phyloP scores from a whole-genome alignment of 352 stramenopile species.

The Phytophthora brassicae region DNA sequence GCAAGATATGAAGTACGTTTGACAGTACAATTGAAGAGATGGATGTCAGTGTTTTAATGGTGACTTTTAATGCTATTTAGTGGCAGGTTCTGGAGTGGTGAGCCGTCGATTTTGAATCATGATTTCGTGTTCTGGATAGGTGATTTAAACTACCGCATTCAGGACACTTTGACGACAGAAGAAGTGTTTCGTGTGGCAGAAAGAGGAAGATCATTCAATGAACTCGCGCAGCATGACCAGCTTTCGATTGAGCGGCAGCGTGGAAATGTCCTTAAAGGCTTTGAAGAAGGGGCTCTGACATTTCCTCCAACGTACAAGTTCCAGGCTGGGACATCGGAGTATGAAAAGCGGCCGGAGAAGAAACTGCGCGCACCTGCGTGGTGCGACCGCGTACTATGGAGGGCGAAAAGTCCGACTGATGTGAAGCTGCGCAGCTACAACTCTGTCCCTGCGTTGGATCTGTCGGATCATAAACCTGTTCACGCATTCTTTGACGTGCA shows the following conservation, averaged over 20 bases:
- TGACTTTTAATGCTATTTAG: conserved; percentile 7
- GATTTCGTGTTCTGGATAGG: conserved; percentile 99
- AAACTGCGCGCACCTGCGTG: conserved; percentile 98
- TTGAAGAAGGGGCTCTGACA: conserved; percentile 89
- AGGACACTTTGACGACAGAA: conserved; percentile 71
- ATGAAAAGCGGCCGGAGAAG: conserved; percentile 98
- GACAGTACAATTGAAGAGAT: no score
- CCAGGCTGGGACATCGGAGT: conserved; percentile 93
- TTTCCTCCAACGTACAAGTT: conserved; percentile 99
- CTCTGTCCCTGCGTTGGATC: conserved; percentile 85
- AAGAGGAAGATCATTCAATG: conserved; percentile 33
- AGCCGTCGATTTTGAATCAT: conserved; percentile 92
- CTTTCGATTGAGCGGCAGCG: conserved; percentile 70
- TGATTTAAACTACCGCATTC: conserved; percentile 92
- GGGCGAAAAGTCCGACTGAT: conserved; percentile 51
- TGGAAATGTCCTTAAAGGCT: conserved; percentile 83
- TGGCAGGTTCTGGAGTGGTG: conserved; percentile 47
- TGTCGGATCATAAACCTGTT: conserved; percentile 99
- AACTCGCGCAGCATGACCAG: conserved; percentile 57
- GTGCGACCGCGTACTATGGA: conserved; percentile 91
- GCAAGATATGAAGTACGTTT: conserved; percentile 37
- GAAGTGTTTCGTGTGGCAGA: conserved; percentile 70
- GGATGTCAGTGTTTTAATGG: background rate
- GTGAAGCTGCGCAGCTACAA: conserved; percentile 86
- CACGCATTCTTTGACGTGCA: conserved; percentile 91